A percentile compares a stretch with the other conserved stretches of the same genome.
phyloP scores from a whole-genome alignment of 768 basidiomycete genomes.

The Rhizopogon salebrosus region DNA sequence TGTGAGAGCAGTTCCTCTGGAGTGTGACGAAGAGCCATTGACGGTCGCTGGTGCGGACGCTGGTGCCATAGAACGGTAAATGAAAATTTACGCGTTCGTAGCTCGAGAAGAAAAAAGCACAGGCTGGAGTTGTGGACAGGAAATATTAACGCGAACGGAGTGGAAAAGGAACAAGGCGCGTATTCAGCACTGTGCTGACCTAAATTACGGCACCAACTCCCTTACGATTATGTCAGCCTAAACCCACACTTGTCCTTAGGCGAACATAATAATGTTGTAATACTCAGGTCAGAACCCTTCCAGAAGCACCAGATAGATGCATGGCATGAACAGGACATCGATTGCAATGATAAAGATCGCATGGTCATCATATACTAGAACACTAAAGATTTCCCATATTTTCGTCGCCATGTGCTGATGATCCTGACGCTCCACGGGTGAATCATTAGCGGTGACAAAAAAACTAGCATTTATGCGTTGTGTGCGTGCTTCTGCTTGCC shows the following conservation, averaged over 20 bases:
- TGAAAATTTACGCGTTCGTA: slow-evolving; percentile 15
- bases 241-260: background rate
- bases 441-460: background rate
- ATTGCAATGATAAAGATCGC: slow-evolving; percentile 6
- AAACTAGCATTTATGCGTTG: slow-evolving; percentile 26
- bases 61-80: slow-evolving; percentile 28
- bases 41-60: slow-evolving; percentile 17
- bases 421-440: slow-evolving; percentile 1
- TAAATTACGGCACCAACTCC: slow-evolving; percentile 25
- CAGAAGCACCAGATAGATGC: background rate
- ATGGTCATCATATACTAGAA: slow-evolving; percentile 10
- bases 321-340: slow-evolving; percentile 8
- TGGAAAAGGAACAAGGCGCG: slow-evolving; percentile 19
- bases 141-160: slow-evolving; percentile 29
- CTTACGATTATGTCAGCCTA: slow-evolving; percentile 5
- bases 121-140: slow-evolving; percentile 3
- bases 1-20: slow-evolving; percentile 27
- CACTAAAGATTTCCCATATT: slow-evolving; percentile 7
- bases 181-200: slow-evolving; percentile 14
- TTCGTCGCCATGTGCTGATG: slow-evolving; percentile 3
- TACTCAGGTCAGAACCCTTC: background rate
- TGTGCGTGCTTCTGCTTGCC: slow-evolving; percentile 94
- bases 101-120: slow-evolving; percentile 8
- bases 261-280: slow-evolving; percentile 2
- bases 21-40: slow-evolving; percentile 15